These are phyloP conservation scores for Capronia coronata DNA, from an alignment of 2,329 filamentous ascomycete genomes.

Conservation along the genomic window DNA sequence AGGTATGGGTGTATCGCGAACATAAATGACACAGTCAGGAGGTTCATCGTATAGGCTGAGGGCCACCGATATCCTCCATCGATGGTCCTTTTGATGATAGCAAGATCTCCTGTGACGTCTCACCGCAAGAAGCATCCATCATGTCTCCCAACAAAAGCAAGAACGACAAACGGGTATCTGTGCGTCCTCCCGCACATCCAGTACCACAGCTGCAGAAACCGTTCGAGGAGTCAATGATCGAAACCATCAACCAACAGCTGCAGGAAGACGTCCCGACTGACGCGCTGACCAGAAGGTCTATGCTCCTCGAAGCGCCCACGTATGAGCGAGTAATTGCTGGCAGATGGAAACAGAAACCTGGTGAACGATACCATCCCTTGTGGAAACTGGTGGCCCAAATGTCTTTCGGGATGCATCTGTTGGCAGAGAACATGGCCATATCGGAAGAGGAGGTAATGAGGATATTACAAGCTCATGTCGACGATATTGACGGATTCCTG, in stretches of 20 bases:
- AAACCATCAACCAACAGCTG: conserved; percentile 30
- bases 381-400: conserved; percentile 89
- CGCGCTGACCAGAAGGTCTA: conserved; percentile 51
- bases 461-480: conserved; percentile 85
- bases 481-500: conserved; percentile 87
- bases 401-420: conserved; percentile 82
- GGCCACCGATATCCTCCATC: not conserved
- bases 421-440: conserved; percentile 79
- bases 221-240: conserved; percentile 42
- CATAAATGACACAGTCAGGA: conserved; percentile 4
- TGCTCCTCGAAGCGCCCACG: conserved; percentile 60
- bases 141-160: conserved; percentile 20
- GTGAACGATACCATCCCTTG: conserved; percentile 76
- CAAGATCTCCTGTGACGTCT: not conserved
- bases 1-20: not conserved
- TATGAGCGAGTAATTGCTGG: conserved; percentile 66
- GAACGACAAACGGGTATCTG: conserved; percentile 11
- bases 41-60: not conserved
- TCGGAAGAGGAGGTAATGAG: conserved; percentile 80
- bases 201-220: conserved; percentile 40
- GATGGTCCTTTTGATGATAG: conserved; percentile 3
- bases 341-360: conserved; percentile 67
- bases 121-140: not conserved
- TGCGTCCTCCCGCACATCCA: conserved; percentile 35
- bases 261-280: conserved; percentile 35